Base-by-base conservation (phyloP, 305 asterid genomes). In the Lippia alba region DNA sequence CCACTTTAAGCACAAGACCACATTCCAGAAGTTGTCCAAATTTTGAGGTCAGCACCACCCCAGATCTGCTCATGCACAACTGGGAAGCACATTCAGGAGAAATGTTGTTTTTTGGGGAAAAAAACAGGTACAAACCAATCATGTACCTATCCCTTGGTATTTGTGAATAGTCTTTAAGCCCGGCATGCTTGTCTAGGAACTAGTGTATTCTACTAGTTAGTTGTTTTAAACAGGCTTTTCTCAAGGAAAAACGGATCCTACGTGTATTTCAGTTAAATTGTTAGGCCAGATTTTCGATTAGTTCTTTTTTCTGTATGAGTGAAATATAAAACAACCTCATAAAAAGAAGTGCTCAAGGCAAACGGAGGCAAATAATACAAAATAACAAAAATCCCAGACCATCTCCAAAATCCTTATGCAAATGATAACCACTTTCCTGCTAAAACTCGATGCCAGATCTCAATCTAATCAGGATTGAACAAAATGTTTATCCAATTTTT, bases 381-480 rank as follows among this genome's bases (percentile, higher is more conserved):
- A 24, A 24, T 24, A 24, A 24, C 30, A 74, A 67, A 51, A 14
- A 36, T 36, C 16, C 45, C 65, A 46, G 56, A 53, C 67, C 57
- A 69, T 45, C 56, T 44, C 19, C 40, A 64, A 68, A 32, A 40
- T 4, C 56, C 49, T 40, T 32, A 65, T 17, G 51, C 72, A 20
- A 17, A 49, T 40, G 17, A 11, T 39, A 53, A 56, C 48, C 40
- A 72, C 3, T 6, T 15, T 4, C 46, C 44, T 65, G 6, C 2
- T 40, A 14, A 44, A 60, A 51, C 49, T 64, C 69, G 65, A 64
- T 19, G 69, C 33, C 19, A 74, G 65, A 20, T 33, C 54, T 41
- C 59, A 45, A 58, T 39, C 56, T 12, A 58, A 39, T 45, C 54
- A 59, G 49, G 62, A 41, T 66, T 18, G 30, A 44, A 39, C 49